phyloP scores from a whole-genome alignment of 257 asterid genomes.

The Prunella vulgaris region DNA sequence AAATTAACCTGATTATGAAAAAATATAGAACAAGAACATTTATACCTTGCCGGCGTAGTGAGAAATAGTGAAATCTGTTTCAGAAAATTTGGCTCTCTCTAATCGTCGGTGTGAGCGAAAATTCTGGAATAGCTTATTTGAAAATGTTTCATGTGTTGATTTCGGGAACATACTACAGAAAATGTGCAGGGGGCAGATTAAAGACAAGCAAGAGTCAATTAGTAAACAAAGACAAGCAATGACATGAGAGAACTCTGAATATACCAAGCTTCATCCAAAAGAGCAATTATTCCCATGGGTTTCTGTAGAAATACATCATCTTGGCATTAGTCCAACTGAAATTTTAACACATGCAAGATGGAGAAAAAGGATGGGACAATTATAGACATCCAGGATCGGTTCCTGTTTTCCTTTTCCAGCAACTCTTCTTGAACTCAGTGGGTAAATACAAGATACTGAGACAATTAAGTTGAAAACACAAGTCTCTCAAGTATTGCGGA shows the following conservation, averaged over 20 bases:
- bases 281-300: constrained; percentile 93
- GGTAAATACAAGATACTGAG: not conserved
- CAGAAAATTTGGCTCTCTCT: constrained; percentile 85
- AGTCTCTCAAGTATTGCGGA: not conserved
- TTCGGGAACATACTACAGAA: constrained; percentile 94
- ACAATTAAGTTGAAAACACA: not conserved
- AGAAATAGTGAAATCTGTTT: constrained; percentile 85
- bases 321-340: constrained; percentile 23
- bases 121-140: constrained; percentile 88
- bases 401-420: not conserved
- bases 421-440: constrained; percentile 1
- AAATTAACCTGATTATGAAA: constrained; percentile 9
- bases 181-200: constrained; percentile 11
- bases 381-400: constrained; percentile 1
- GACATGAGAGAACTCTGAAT: constrained; percentile 25
- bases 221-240: constrained; percentile 17
- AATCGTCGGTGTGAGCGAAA: constrained; percentile 70
- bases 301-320: constrained; percentile 58
- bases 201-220: constrained; percentile 26
- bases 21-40: constrained; percentile 25
- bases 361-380: not conserved
- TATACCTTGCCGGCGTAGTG: constrained; percentile 99
- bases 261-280: constrained; percentile 98
- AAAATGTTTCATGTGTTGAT: constrained; percentile 90
- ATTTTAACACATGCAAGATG: constrained; percentile 1